These are phyloP conservation scores for Vigna reflexopilosa DNA, from an alignment of 306 rosid species.

Conservation along the genomic window DNA sequence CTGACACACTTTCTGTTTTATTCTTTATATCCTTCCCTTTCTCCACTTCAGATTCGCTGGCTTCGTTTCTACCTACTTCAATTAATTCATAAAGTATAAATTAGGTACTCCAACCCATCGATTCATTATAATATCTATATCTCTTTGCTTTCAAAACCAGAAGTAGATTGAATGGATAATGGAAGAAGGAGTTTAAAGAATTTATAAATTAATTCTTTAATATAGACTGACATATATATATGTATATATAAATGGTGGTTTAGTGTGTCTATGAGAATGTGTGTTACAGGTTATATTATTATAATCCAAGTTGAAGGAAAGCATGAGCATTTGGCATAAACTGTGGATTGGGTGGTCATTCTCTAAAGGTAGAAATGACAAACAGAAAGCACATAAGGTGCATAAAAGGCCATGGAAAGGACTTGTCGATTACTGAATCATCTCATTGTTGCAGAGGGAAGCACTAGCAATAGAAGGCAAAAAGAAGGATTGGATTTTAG, in stretches of 20 bases:
- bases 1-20: conserved; percentile 67
- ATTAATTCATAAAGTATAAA: conserved; percentile 36
- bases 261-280: no score
- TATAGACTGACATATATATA: no score
- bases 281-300: not conserved
- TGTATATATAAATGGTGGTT: not conserved
- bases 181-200: not conserved
- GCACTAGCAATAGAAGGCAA: conserved; percentile 45
- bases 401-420: conserved; percentile 43
- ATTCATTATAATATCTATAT: no score
- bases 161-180: conserved; percentile 18
- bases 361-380: conserved; percentile 56
- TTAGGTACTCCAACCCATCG: not conserved
- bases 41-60: conserved; percentile 36
- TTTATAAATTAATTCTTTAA: conserved; percentile 1
- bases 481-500: conserved; percentile 61
- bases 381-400: conserved; percentile 46
- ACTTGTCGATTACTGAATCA: conserved; percentile 46
- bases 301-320: conserved; percentile 30
- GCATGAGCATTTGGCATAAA: conserved; percentile 24
- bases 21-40: conserved; percentile 60
- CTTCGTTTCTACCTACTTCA: conserved; percentile 32
- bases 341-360: conserved; percentile 48
- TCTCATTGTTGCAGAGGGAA: conserved; percentile 51
- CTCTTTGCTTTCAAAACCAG: not conserved